Base-by-base conservation (phyloP, 768 basidiomycete species). In the Hydnomerulius pinastri region DNA sequence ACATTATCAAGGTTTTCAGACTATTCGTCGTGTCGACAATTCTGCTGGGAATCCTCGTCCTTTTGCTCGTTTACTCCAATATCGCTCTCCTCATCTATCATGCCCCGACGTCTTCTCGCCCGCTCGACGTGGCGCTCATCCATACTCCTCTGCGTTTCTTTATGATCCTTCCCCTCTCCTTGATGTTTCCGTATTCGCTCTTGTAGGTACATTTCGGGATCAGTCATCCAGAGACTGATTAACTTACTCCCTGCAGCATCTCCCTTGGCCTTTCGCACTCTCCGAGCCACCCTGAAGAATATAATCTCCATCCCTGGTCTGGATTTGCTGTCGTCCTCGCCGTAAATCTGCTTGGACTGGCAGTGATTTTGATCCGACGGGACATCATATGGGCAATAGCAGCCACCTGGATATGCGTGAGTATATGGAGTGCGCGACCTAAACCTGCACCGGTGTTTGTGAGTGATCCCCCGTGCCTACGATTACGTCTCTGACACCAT, bases 71-170 rank as follows among this genome's bases (percentile, higher is more conserved):
- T 8, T 94, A 91, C 56, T 85, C 91, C 47, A 92, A 93, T 62
- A 60, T 92, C 39, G 83, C 83, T 0, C 76, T 96, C 6, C 72
- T 93, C 36, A 71, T 86, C 13, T 92, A 94, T 61, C 87, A 87
- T 40, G 68, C 77, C 0, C 86, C 87, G 0, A 78, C 73, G 0
- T 71, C 71, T 20, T 65, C 71, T 0, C 78, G 83, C 1, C 91
- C 90, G 0, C 66, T 95, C 33, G 92, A 94, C 65, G 83, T 81
- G 28, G 76, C 85, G 0, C 84, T 95, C 56, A 90, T 97, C 48
- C 94, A 97, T 58, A 88, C 90, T 0, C 95, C 95, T 0, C 73
- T 96, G 46, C 77, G 90, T 3, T 84, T 92, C 51, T 47, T 78
- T 66, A 59, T 82, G 81, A 41, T 87, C 75, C 81, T 89, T 49